Base-by-base conservation (phyloP, 169 alveolate species). In the Besnoitia besnoiti region DNA sequence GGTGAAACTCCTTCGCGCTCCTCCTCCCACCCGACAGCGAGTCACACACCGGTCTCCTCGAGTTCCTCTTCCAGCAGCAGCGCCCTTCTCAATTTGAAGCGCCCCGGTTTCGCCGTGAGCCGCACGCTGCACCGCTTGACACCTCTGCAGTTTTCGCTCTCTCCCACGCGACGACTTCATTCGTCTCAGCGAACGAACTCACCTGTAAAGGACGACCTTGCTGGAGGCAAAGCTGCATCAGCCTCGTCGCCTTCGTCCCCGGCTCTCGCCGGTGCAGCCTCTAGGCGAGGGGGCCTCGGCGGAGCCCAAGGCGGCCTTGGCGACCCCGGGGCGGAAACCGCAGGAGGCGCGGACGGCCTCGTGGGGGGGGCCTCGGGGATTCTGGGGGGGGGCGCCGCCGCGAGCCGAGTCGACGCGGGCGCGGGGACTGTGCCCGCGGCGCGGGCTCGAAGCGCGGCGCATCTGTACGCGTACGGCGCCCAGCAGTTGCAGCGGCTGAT, bases 401-500 rank as follows among this genome's bases (percentile, higher is more conserved):
- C 35, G 2, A 14, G 37, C 19, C 47, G 2, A 0, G 90, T 16
- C 47, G 10, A 30, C 85, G 90, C 90, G 49, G 76, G 76, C n/a
- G 84, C 82, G 33, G 91, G 73, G 50, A 77, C 84, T 40, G 91
- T 37, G 10, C 89, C 93, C 1, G 33, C 89, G 8, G 51, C 82
- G 40, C 89, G 47, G 37, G 93, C 93, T 3, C 82, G 84, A n/a
- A 76, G 61, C 47, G 93, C 93, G 30, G 93, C 89, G 39, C 40
- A 62, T 37, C 89, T 89, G 33, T 89, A 76, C 42, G 77, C 89
- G 10, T 76, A 73, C 42, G 93, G 33, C 10, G 79, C 93, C 44
- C 93, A 89, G 89, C 93, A 75, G 80, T 80, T 89, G 59, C 89
- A 21, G 88, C 93, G 93, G 30, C 89, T 89, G 30, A 55, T 84